These are phyloP conservation scores for Cryptococcus sp. DNA, from an alignment of 1,284 basidiomycete genomes.

Conservation along the genomic window DNA sequence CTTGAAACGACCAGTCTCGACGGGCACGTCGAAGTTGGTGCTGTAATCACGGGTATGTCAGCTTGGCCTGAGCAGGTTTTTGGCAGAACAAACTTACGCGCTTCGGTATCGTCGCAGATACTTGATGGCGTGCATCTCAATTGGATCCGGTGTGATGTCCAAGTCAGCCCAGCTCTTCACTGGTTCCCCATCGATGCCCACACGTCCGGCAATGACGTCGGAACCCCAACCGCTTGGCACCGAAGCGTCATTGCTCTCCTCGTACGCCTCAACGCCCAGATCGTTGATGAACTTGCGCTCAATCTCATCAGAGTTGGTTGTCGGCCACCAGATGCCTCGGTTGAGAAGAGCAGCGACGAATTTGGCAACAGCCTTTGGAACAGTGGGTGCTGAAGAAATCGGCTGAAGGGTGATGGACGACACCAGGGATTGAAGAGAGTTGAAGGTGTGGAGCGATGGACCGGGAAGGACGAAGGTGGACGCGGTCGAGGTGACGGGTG, in stretches of 20 bases:
- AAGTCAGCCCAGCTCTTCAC: constrained; percentile 58
- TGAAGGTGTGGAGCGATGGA: constrained; percentile 80
- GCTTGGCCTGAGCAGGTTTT: not conserved
- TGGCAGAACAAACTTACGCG: constrained; percentile 54
- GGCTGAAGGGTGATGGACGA: constrained; percentile 75
- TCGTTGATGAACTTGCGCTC: constrained; percentile 86
- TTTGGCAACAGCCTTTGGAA: constrained; percentile 76
- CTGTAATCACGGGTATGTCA: constrained; percentile 16
- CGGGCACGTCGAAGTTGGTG: constrained; percentile 52
- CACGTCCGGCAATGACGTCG: constrained; percentile 53
- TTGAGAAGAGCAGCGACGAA: constrained; percentile 69
- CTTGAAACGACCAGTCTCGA: constrained; percentile 53
- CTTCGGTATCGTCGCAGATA: constrained; percentile 89
- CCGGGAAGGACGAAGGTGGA: constrained; percentile 81
- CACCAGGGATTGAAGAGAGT: constrained; percentile 81
- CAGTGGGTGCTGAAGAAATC: constrained; percentile 65
- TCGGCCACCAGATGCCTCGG: constrained; percentile 83
- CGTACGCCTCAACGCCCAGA: constrained; percentile 58
- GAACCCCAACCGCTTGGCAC: constrained; percentile 49
- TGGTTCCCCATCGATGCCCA: constrained; percentile 51
- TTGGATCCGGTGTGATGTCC: constrained; percentile 69
- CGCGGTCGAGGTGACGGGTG: constrained; percentile 63
- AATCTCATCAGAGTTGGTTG: constrained; percentile 88
- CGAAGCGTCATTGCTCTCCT: constrained; percentile 20
- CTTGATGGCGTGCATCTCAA: constrained; percentile 87